phyloP scores from a whole-genome alignment of 2,329 filamentous ascomycete genomes.

The Aureobasidium sp. region DNA sequence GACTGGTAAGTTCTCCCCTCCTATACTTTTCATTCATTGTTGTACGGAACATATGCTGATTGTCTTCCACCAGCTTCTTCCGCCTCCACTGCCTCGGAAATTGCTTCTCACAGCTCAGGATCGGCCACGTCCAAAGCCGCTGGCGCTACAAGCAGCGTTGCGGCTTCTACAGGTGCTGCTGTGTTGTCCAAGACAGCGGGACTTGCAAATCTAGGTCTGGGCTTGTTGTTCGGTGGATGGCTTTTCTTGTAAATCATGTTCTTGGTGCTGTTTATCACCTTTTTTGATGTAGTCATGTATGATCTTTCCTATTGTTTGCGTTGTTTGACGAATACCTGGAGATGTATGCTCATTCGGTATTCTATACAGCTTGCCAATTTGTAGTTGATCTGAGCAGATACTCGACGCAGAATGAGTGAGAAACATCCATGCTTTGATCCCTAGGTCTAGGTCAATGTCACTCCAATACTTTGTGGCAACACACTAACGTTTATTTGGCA shows the following conservation, averaged over 20 bases:
- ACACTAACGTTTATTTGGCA: too few species aligned
- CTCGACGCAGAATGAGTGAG: too few species aligned
- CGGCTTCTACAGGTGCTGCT: not conserved
- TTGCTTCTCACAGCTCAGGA: not conserved
- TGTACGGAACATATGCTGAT: not conserved
- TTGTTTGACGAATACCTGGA: too few species aligned
- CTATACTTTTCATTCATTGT: fast-evolving
- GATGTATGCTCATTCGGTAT: too few species aligned
- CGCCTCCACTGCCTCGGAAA: not conserved
- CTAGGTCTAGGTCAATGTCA: too few species aligned
- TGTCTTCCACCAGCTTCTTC: not conserved
- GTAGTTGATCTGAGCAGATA: too few species aligned
- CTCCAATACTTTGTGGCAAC: too few species aligned
- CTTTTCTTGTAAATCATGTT: not conserved
- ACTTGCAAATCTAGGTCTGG: not conserved
- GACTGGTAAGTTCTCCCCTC: not conserved
- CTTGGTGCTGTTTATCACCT: too few species aligned
- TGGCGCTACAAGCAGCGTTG: not conserved
- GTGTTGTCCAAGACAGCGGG: not conserved
- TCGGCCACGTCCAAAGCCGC: not conserved
- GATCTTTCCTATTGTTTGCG: too few species aligned
- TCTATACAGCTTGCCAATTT: too few species aligned
- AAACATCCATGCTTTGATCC: too few species aligned
- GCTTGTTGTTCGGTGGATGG: not conserved
- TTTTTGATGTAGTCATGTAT: too few species aligned